Conservation (phyloP, 768 basidiomycete species). For the Russula olivacea region DNA sequence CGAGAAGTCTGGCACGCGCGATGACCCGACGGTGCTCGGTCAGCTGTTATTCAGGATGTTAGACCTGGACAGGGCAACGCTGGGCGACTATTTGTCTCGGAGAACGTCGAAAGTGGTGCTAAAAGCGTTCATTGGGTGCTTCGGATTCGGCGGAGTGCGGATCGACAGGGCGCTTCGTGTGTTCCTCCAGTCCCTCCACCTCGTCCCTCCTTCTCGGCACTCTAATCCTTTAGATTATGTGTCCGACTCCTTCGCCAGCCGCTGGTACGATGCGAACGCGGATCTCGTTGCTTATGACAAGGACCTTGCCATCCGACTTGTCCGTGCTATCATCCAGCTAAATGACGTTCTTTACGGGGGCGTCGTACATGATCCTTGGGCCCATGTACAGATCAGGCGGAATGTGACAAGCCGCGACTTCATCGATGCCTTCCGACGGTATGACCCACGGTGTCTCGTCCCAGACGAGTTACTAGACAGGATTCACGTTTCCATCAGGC, state of each 20-base stretch:
- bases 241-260: slow-evolving; percentile 75
- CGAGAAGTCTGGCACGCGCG: slow-evolving; percentile 49
- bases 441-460: slow-evolving; percentile 64
- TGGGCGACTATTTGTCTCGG: slow-evolving; percentile 80
- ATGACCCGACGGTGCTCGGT: slow-evolving; percentile 72
- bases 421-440: slow-evolving; percentile 72
- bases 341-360: slow-evolving; percentile 81
- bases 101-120: slow-evolving; percentile 69
- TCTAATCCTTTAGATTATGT: slow-evolving; percentile 57
- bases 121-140: slow-evolving; percentile 80
- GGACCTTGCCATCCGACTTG: slow-evolving; percentile 70
- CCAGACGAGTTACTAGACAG: slow-evolving; percentile 71
- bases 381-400: slow-evolving; percentile 47
- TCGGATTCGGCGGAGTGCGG: slow-evolving; percentile 76
- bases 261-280: slow-evolving; percentile 89
- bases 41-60: slow-evolving; percentile 73
- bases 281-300: slow-evolving; percentile 73
- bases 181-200: slow-evolving; percentile 77
- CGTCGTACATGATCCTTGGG: slow-evolving; percentile 57
- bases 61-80: slow-evolving; percentile 73
- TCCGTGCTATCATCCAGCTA: slow-evolving; percentile 77
- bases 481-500: slow-evolving; percentile 70
- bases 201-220: slow-evolving; percentile 43
- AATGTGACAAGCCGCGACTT: slow-evolving; percentile 74
- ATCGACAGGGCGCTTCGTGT: slow-evolving; percentile 86